Base-by-base conservation (phyloP, 2,329 filamentous ascomycete species). In the Colletotrichum coccodes region DNA sequence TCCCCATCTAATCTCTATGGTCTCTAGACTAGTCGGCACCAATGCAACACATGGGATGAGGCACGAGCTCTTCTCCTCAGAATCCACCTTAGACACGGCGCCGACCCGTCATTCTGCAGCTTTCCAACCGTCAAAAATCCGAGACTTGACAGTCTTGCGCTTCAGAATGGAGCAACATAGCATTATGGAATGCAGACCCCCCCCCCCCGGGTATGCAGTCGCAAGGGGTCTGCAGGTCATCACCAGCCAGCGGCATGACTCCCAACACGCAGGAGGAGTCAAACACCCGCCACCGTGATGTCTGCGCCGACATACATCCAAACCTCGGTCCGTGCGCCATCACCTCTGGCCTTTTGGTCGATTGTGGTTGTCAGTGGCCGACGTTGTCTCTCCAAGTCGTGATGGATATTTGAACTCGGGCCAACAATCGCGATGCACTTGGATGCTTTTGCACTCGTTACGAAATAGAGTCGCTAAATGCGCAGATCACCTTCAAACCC, bases 161-260 rank as follows among this genome's bases (percentile, higher is more conserved):
- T 16, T n/a, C 16, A 32, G 42, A 52, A 54, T 30, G 47, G 32
- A n/a, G 44, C 32, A 42, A 34, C 52, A 56, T 50, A 8, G 6
- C 32, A 32, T 32, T 46, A 40, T 21, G 53, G 61, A 56, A 53
- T 50, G 49, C 42, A 44, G 40, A 34, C 61, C 61, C 49, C n/a
- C n/a, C n/a, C n/a, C n/a, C n/a, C n/a, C 61, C 54, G 52, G 28
- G 21, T 21, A 65, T 59, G 65, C 47, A 65, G n/a, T 60, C 54
- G 32, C 60, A 47, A 59, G 61, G 53, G 60, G 44, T 34, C 64
- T 68, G 64, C 60, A 64, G 34, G 46, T 59, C 60, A 68, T 64
- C 42, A n/a, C 44, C 44, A 50, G 23, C 44, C 44, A 50, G 23
- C 40, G 30, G 30, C 60, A 36, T 59, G 52, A 64, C 30, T 52